Conservation (phyloP, 208 protist genomes). For the Plasmodiophora brassicae region DNA sequence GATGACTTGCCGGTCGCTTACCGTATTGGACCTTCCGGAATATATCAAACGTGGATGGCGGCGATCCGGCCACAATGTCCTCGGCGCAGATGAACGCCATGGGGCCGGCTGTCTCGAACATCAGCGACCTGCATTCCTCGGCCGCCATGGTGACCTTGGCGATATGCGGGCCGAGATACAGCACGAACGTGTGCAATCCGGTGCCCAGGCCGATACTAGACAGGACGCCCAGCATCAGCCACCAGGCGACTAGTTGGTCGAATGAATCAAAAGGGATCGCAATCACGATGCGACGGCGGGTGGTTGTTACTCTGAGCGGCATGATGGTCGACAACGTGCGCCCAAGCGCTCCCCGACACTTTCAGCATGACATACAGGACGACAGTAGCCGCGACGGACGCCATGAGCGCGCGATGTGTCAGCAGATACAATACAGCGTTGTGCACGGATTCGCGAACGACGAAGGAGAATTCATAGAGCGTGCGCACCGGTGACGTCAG, state of each 20-base stretch:
- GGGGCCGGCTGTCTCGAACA: background rate
- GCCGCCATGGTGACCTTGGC: slow-evolving; percentile 20
- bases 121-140: background rate
- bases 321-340: background rate
- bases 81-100: background rate
- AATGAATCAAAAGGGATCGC: background rate
- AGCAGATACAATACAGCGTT: background rate
- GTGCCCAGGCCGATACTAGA: slow-evolving; percentile 6
- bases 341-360: background rate
- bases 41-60: background rate
- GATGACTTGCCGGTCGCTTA: no score
- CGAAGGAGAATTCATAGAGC: background rate
- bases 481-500: background rate
- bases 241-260: background rate
- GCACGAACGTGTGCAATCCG: slow-evolving; percentile 17
- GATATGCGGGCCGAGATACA: slow-evolving; percentile 35
- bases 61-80: background rate
- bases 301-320: background rate
- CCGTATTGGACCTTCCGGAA: background rate
- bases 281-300: background rate
- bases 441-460: background rate
- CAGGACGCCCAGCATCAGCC: background rate
- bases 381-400: background rate
- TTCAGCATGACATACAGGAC: background rate
- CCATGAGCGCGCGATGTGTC: background rate